These are phyloP conservation scores for Periconia sp. DNA, from an alignment of 2,329 filamentous ascomycete species.

Conservation along the genomic window DNA sequence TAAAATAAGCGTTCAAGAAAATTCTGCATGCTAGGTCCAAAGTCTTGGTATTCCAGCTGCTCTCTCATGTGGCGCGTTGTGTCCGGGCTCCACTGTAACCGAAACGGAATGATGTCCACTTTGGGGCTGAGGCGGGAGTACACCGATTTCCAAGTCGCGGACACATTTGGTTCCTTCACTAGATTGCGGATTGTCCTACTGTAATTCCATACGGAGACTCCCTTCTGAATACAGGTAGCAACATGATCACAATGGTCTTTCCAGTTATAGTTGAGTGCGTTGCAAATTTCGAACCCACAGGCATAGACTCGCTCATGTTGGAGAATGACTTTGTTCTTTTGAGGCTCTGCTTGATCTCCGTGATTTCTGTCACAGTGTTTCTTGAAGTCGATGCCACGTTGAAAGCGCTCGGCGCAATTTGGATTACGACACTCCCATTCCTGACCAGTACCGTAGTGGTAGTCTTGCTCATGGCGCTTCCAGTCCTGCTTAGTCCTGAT, in stretches of 20 bases:
- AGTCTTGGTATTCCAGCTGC: slow-evolving; percentile 11
- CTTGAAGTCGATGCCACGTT: slow-evolving; percentile 7
- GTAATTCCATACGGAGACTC: slow-evolving; percentile 11
- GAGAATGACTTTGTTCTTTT: background rate
- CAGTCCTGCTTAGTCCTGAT: slow-evolving; percentile 14
- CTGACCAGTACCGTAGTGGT: slow-evolving; percentile 9
- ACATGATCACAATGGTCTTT: slow-evolving; percentile 16
- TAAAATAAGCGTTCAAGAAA: slow-evolving; percentile 14
- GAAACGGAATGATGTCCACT: slow-evolving; percentile 1
- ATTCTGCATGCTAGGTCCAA: background rate
- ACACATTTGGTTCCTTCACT: slow-evolving; percentile 6
- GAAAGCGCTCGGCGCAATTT: slow-evolving; percentile 8
- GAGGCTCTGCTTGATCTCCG: background rate
- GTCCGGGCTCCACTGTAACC: slow-evolving; percentile 12
- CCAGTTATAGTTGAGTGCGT: slow-evolving; percentile 7
- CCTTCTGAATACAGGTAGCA: slow-evolving; percentile 6
- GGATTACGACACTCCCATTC: slow-evolving; percentile 11
- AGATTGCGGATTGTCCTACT: slow-evolving; percentile 13
- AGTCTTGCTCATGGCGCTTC: slow-evolving; percentile 14
- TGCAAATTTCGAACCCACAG: slow-evolving; percentile 15
- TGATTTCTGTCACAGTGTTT: slow-evolving; percentile 11
- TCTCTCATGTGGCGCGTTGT: slow-evolving; percentile 7
- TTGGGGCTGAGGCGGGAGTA: slow-evolving; percentile 5
- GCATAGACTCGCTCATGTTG: slow-evolving; percentile 7
- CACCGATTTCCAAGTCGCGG: slow-evolving; percentile 6